These are phyloP conservation scores for Omphalea diandra DNA, from an alignment of 441 rosid genomes.

Conservation along the genomic window DNA sequence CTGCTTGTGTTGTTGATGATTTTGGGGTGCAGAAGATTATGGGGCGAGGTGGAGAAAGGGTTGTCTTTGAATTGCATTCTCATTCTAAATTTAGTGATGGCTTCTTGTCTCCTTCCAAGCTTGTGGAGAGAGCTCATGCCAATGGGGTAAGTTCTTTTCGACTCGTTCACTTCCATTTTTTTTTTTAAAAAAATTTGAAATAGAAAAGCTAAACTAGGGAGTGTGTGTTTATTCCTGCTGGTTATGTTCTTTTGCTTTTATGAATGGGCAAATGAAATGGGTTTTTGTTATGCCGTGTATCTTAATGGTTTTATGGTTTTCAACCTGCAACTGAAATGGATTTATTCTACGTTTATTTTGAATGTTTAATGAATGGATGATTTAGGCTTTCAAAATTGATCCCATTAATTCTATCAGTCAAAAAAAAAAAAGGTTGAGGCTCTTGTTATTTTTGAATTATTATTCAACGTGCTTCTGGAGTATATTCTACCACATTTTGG, in stretches of 20 bases:
- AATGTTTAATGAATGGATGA: not conserved
- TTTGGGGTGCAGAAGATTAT: conserved; percentile 49
- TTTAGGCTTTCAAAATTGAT: not conserved
- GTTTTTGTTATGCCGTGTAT: not conserved
- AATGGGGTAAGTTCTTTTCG: conserved; percentile 60
- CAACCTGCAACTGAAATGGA: not conserved
- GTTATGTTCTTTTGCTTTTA: not conserved
- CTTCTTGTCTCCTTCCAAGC: conserved; percentile 81
- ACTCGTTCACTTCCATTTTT: not conserved
- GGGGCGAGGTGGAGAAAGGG: conserved; percentile 37
- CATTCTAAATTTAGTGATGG: conserved; percentile 96
- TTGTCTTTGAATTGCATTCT: conserved; percentile 81
- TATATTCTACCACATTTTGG: not conserved
- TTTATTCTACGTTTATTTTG: not conserved
- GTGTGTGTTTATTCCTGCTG: not conserved
- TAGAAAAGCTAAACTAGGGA: not conserved
- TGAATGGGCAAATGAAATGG: not conserved
- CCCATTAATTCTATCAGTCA: no score
- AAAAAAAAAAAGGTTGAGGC: no score
- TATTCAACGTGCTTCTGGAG: no score
- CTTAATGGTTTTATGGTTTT: not conserved
- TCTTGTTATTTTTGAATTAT: no score
- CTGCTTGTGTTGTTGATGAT: conserved; percentile 45
- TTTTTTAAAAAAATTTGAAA: not conserved
- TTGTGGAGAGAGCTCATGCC: conserved; percentile 78